phyloP scores from a whole-genome alignment of 495 filamentous ascomycete genomes.

The Penicillium robsamsonii region DNA sequence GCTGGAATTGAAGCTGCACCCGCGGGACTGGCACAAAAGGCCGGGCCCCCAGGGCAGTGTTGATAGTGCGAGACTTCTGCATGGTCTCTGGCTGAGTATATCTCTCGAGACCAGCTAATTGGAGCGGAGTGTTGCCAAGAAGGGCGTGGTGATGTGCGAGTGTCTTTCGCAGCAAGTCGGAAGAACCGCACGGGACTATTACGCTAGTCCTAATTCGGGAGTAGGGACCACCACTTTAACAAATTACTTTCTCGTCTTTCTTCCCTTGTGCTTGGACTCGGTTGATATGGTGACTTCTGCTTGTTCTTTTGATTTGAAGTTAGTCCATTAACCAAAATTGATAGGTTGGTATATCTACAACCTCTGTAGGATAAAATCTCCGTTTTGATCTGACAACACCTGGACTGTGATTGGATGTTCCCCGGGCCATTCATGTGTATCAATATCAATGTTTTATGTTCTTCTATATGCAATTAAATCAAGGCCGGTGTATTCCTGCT shows the following conservation, averaged over 20 bases:
- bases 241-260: conserved; percentile 6
- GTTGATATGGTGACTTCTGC: neutral
- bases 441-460: neutral
- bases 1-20: conserved; percentile 45
- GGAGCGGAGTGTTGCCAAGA: conserved; percentile 34
- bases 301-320: too few species aligned
- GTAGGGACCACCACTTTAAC: conserved; percentile 13
- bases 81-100: conserved; percentile 42
- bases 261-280: neutral
- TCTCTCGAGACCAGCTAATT: conserved; percentile 34
- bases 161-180: conserved; percentile 34
- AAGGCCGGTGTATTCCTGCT: neutral
- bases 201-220: conserved; percentile 42
- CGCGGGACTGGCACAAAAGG: conserved; percentile 42
- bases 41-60: conserved; percentile 45
- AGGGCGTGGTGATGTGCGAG: conserved; percentile 35
- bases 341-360: too few species aligned
- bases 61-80: conserved; percentile 51
- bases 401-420: conserved; percentile 24
- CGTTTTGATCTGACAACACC: conserved; percentile 28
- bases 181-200: conserved; percentile 42
- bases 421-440: neutral
- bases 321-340: neutral
- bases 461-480: neutral
- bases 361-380: neutral